These are phyloP conservation scores for Suillus americanus DNA, from an alignment of 768 basidiomycete species.

Conservation along the genomic window DNA sequence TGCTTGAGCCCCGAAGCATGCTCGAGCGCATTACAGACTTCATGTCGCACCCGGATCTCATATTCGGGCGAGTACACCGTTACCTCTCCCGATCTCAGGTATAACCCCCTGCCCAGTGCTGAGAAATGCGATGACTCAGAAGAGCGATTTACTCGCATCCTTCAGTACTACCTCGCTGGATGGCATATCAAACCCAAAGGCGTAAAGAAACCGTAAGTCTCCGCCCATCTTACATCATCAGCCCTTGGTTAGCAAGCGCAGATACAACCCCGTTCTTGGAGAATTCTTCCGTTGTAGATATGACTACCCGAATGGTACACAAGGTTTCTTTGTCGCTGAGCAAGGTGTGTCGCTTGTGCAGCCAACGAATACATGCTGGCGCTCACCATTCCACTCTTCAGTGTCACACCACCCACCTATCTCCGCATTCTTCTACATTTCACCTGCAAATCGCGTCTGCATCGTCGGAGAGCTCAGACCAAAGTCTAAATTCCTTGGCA, in stretches of 20 bases:
- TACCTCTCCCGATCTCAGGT: not conserved
- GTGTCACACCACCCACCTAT: constrained; percentile 95
- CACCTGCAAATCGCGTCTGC: constrained; percentile 82
- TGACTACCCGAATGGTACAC: constrained; percentile 87
- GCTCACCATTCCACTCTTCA: constrained; percentile 28
- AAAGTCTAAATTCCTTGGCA: constrained; percentile 95
- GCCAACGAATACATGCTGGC: constrained; percentile 4
- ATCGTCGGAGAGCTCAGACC: constrained; percentile 94
- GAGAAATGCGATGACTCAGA: constrained; percentile 80
- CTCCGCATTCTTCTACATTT: constrained; percentile 94
- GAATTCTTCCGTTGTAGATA: constrained; percentile 98
- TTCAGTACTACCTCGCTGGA: constrained; percentile 95
- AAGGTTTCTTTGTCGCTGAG: constrained; percentile 95
- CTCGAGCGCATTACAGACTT: constrained; percentile 99
- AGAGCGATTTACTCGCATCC: constrained; percentile 87
- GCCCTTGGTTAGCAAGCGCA: constrained; percentile 28
- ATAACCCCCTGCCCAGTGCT: constrained; percentile 49
- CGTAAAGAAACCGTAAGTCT: constrained; percentile 94
- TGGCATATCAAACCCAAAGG: constrained; percentile 99
- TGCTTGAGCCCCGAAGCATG: constrained; percentile 96
- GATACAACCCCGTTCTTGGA: constrained; percentile 95
- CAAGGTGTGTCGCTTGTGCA: constrained; percentile 59
- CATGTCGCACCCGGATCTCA: constrained; percentile 97
- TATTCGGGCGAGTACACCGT: constrained; percentile 75
- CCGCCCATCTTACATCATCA: constrained; percentile 6